Percentiles rank a stretch among this genome's conserved stretches.
Conservation (phyloP, 208 protist genomes). For the Plasmodiophora brassicae region DNA sequence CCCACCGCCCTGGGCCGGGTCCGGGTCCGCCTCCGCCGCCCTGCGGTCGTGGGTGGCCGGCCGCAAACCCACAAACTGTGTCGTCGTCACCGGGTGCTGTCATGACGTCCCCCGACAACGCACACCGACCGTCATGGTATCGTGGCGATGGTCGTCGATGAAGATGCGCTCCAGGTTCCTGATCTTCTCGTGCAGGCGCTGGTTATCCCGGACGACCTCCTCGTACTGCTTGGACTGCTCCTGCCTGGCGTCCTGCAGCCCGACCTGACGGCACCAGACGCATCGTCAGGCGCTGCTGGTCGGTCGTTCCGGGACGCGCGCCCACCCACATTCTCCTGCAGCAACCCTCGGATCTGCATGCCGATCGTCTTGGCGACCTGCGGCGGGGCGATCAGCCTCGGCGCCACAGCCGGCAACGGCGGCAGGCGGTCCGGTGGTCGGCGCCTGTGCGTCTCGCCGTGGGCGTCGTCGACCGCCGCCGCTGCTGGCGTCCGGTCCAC, state of each 20-base stretch:
- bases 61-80: not conserved
- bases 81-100: not conserved
- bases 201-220: not conserved
- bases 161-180: slow-evolving; percentile 36
- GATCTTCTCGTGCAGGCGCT: slow-evolving; percentile 30
- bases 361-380: not conserved
- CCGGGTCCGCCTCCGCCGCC: not conserved
- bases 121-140: not conserved
- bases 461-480: no score
- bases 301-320: not conserved
- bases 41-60: not conserved
- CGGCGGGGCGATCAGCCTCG: not conserved
- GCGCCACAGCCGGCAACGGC: not conserved
- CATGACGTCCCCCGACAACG: not conserved
- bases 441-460: no score
- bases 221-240: not conserved
- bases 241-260: not conserved
- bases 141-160: not conserved
- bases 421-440: no score
- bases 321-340: not conserved
- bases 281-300: not conserved
- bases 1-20: not conserved
- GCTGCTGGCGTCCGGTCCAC: not conserved
- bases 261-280: not conserved
- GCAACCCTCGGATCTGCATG: not conserved